phyloP scores from a whole-genome alignment of 1,284 basidiomycete species.

The Ceratobasidium sp. region DNA sequence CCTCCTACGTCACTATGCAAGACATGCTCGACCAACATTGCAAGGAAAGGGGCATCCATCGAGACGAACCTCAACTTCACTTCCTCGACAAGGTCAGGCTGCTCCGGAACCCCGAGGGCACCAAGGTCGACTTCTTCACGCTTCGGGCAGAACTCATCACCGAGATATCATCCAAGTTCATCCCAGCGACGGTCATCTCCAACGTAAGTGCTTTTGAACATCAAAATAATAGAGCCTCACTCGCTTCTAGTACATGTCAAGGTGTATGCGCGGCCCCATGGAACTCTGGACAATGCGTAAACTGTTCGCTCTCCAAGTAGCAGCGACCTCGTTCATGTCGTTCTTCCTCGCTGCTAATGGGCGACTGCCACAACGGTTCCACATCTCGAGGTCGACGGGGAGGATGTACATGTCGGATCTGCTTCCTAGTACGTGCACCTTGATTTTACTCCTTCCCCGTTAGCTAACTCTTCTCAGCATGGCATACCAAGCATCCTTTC shows the following conservation, averaged over 20 bases:
- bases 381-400: slow-evolving; percentile 89
- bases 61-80: slow-evolving; percentile 90
- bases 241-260: slow-evolving; percentile 83
- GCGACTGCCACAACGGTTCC: slow-evolving; percentile 87
- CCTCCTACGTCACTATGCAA: slow-evolving; percentile 90
- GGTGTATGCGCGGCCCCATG: slow-evolving; percentile 84
- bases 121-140: slow-evolving; percentile 76
- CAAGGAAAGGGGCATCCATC: slow-evolving; percentile 77
- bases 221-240: slow-evolving; percentile 12
- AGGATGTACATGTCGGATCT: slow-evolving; percentile 92
- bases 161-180: slow-evolving; percentile 89
- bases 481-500: slow-evolving; percentile 72
- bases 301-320: slow-evolving; percentile 93
- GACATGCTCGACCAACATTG: slow-evolving; percentile 97
- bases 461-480: slow-evolving; percentile 38
- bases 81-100: slow-evolving; percentile 83
- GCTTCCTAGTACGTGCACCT: slow-evolving; percentile 73
- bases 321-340: slow-evolving; percentile 92
- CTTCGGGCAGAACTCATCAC: slow-evolving; percentile 92
- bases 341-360: slow-evolving; percentile 89
- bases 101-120: slow-evolving; percentile 43
- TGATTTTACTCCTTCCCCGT: background rate
- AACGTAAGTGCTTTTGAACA: slow-evolving; percentile 67
- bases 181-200: slow-evolving; percentile 89
- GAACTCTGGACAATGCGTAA: slow-evolving; percentile 98